Conservation (phyloP, 768 basidiomycete genomes). For the Russula compacta region DNA sequence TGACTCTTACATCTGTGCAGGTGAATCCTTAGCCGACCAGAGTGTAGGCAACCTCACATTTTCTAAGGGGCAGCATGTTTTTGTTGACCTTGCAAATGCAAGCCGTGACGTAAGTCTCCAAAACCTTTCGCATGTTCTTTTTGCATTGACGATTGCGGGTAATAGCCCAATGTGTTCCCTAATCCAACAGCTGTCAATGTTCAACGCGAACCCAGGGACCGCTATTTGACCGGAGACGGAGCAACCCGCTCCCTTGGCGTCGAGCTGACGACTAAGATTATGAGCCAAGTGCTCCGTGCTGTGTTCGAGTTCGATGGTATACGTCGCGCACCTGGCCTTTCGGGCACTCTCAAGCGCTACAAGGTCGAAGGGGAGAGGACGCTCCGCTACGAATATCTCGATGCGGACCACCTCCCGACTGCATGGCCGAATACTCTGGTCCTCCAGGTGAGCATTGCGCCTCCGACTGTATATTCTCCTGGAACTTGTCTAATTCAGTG, state of each 20-base stretch:
- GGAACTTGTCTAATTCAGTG: neutral
- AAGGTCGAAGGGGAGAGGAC: conserved; percentile 35
- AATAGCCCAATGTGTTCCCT: conserved; percentile 44
- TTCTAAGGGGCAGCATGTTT: conserved; percentile 45
- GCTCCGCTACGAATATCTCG: conserved; percentile 49
- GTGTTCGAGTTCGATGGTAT: conserved; percentile 51
- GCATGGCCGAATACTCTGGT: conserved; percentile 66
- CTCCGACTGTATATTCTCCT: neutral
- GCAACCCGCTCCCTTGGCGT: conserved; percentile 40
- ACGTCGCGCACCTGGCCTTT: conserved; percentile 57
- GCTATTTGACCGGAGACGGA: conserved; percentile 42
- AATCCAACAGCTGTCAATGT: conserved; percentile 38
- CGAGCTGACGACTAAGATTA: conserved; percentile 49
- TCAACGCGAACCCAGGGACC: conserved; percentile 35
- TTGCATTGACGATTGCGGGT: neutral
- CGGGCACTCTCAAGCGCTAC: conserved; percentile 56
- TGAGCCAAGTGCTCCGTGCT: conserved; percentile 54
- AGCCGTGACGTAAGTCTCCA: conserved; percentile 39
- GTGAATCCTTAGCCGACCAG: conserved; percentile 40
- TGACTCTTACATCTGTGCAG: conserved; percentile 23
- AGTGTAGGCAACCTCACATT: conserved; percentile 35
- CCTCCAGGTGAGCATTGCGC: conserved; percentile 38
- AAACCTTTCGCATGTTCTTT: neutral
- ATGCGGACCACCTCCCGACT: conserved; percentile 36
- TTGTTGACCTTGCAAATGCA: conserved; percentile 52